Base-by-base conservation (phyloP, 2,329 filamentous ascomycete species). In the Raffaelea arxii region DNA sequence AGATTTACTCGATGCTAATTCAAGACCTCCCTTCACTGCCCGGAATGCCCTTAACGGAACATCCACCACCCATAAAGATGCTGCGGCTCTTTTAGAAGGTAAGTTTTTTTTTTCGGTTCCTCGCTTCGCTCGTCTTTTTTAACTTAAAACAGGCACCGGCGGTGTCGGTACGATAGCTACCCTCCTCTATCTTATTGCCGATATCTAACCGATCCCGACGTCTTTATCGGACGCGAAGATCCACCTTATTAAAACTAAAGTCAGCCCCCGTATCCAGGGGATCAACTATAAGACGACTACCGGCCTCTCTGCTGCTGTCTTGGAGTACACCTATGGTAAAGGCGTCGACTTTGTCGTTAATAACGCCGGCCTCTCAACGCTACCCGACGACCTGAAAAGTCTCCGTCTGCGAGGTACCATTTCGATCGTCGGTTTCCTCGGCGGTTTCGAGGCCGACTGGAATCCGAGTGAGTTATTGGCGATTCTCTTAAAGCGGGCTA, bases 191-290 rank as follows among this genome's bases (percentile, higher is more conserved):
- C 46, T 58, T 21, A 57, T 54, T 5, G 51, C 43, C 11, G 57
- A 55, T 10, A 44, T 56, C 12, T 38, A 46, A n/a, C 53, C 54
- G 5, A 59, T 60, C 46, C 55, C 60, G 44, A 59, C 57, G 6
- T 60, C 58, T 1, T 59, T 57, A 1, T 60, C 57, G 4, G 54
- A 60, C 43, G 51, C 47, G 12, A 59, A 59, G 48, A 51, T 60
- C 4, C 50, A 49, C 16, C 23, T 46, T 1, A 41, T 59, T 32
- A n/a, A n/a, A n/a, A 51, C 49, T 25, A 55, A 54, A 36, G 46
- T 59, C 18, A 39, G 48, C n/a, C 30, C 52, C 4, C 23, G 46
- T 4, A 41, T 57, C 9, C 11, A 49, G 2, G 53, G 53, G 11
- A 55, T 56, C 41, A 60, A 60, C 43, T 60, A 61, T 50, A 51